Evolutionary conservation across 2,329 filamentous ascomycete species (phyloP).

Genomic region (Nothophoma quercina): DNA sequence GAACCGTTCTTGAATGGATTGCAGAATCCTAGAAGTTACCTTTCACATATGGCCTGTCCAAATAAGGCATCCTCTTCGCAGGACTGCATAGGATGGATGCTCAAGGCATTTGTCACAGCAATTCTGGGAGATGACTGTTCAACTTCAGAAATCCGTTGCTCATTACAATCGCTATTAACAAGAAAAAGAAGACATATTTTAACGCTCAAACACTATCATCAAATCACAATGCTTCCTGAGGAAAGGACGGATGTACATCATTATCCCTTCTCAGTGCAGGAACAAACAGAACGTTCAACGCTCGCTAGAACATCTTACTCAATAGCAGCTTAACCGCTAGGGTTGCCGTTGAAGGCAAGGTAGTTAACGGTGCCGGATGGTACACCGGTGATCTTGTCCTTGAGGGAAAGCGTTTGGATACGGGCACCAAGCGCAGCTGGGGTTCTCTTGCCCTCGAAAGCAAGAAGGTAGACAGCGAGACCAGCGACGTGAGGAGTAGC

Average conservation of each 20-base stretch:
- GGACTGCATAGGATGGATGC: too few relatives aligned
- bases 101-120: too few relatives aligned
- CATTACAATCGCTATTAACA: not conserved
- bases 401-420: conserved; percentile 54
- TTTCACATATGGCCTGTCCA: not conserved
- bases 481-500: conserved; percentile 55
- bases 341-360: conserved; percentile 63
- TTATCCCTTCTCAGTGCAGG: not conserved
- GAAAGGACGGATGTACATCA: not conserved
- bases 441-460: conserved; percentile 54
- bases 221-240: not conserved
- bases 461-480: conserved; percentile 74
- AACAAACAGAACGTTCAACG: conserved; percentile 2
- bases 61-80: too few relatives aligned
- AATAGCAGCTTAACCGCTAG: not conserved
- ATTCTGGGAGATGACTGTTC: too few relatives aligned
- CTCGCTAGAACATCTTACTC: not conserved
- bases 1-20: too few relatives aligned
- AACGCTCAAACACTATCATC: not conserved
- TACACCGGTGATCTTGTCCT: conserved; percentile 53
- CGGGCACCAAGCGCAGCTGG: conserved; percentile 59
- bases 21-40: too few relatives aligned
- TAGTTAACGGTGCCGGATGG: conserved; percentile 59
- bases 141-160: not conserved
- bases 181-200: not conserved